Base-by-base conservation (phyloP, 352 stramenopile genomes). In the Chloridella minuta region DNA sequence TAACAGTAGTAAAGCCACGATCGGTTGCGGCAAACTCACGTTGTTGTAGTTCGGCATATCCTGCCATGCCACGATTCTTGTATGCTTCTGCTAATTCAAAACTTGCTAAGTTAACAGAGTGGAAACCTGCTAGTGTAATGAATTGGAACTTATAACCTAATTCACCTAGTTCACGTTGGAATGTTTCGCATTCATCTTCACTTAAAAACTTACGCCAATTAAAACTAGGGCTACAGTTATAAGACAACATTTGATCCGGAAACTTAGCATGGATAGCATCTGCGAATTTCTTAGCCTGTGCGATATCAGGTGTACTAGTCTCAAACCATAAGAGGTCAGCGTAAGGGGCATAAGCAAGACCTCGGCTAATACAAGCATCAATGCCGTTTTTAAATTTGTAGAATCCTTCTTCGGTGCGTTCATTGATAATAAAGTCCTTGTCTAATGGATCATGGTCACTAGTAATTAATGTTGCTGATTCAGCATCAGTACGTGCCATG, bases 301-400 rank as follows among this genome's bases (percentile, higher is more conserved):
- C 90, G 87, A 98, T 92, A 86, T 92, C 92, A n/a, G 96, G 95
- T 86, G 94, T 93, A 28, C 91, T 92, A 16, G 95, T 98, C 90
- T 98, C 96, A 94, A 98, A 98, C 96, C 96, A 98, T 89, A 98
- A 97, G 85, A 98, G 90, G 88, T 98, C 96, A 23, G 92, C 92
- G 89, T 98, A 95, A 66, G 92, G 92, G 49, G 94, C 93, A 89
- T 98, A 98, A 23, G 95, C 95, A 80, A 92, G 90, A 87, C 91
- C 95, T 90, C 96, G 93, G n/a, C n/a, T n/a, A n/a, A n/a, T n/a
- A n/a, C n/a, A n/a, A n/a, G n/a, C n/a, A n/a, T n/a, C n/a, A 51
- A 98, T 96, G 85, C 95, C 94, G 21, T 93, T 91, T 86, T 93
- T 92, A 23, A 98, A 92, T 86, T 93, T 93, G 91, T 98, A 98